Evolutionary conservation across 2,329 filamentous ascomycete species (phyloP), one percentile per base, ranked within the genome.

Genomic region (Gremmenia infestans): DNA sequence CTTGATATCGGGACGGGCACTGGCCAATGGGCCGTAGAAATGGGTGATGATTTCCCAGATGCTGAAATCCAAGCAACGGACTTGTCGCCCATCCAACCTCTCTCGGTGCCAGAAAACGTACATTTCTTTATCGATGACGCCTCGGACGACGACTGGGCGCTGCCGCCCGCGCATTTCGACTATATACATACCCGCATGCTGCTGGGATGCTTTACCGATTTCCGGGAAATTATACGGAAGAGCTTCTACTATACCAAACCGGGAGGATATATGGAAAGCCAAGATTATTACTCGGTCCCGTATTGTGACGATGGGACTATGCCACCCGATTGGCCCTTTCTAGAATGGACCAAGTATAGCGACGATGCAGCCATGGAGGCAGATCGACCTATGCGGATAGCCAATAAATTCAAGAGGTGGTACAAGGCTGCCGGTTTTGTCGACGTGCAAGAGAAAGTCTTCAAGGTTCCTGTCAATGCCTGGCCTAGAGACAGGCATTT

Each of bases 71-170:
- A 80, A 52, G 85, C 81, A 35, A 86, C 81, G 8, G 86, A 89
- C 64, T 74, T 89, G 5, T 87, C 84, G 1, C 84, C 85, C 1
- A 83, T 88, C 25, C 86, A 89, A 65, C 84, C 85, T 2, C 73
- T 73, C 4, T 75, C 80, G 48, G 85, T 90, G 0, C 87, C 88
- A 0, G 79, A 81, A 17, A 92, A 92, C 60, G 85, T 91, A 14
- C 81, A 83, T 59, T 92, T 92, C 62, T 83, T 83, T 58, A 79
- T 92, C 47, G 65, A 68, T 47, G 67, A 69, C 57, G 64, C 63
- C 8, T 56, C 49, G n/a, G 65, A 68, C 42, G 59, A 64, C 75
- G 72, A 72, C 39, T 76, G 73, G 73, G 79, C 70, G 65, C 79
- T 72, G 37, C 72, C 76, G 5, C 64, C 72, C 0, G 62, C 72